Conservation (phyloP, 2,329 filamentous ascomycete genomes). For the Alternaria sp. region DNA sequence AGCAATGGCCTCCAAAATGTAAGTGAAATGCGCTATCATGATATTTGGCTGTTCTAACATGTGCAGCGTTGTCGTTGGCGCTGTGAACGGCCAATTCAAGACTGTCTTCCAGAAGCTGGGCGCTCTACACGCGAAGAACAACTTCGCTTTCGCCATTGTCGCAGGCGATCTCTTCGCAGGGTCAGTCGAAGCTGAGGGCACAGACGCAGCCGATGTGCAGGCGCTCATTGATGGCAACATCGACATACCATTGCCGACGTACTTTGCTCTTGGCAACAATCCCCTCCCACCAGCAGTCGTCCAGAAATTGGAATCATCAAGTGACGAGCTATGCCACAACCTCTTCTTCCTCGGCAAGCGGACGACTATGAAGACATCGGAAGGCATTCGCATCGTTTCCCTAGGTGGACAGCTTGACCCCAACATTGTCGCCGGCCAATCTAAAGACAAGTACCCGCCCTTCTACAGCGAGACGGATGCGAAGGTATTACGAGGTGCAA, state of each 20-base stretch:
- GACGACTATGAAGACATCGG: slow-evolving; percentile 84
- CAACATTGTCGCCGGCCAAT: slow-evolving; percentile 65
- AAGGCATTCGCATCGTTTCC: slow-evolving; percentile 85
- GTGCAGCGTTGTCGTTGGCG: slow-evolving; percentile 79
- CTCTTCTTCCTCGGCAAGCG: slow-evolving; percentile 86
- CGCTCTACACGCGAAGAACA: slow-evolving; percentile 82
- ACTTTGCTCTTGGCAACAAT: slow-evolving; percentile 81
- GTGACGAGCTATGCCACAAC: slow-evolving; percentile 80
- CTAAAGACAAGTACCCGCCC: slow-evolving; percentile 76
- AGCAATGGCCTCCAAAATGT: slow-evolving; percentile 65
- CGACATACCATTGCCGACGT: slow-evolving; percentile 78
- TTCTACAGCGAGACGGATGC: slow-evolving; percentile 80
- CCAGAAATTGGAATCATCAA: slow-evolving; percentile 74
- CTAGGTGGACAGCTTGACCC: slow-evolving; percentile 76
- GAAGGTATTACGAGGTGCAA: slow-evolving; percentile 74
- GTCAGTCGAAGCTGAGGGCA: slow-evolving; percentile 50
- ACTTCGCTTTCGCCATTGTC: slow-evolving; percentile 83
- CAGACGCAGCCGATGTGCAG: slow-evolving; percentile 65
- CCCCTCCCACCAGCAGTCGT: slow-evolving; percentile 74
- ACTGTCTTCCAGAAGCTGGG: slow-evolving; percentile 80
- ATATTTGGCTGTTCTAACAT: slow-evolving; percentile 9
- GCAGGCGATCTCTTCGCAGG: slow-evolving; percentile 81
- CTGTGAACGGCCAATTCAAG: slow-evolving; percentile 78
- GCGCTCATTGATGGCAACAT: slow-evolving; percentile 76
- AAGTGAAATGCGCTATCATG: not conserved